Evolutionary conservation across 441 rosid species (phyloP).

Genomic region (Aquilaria agallochum): DNA sequence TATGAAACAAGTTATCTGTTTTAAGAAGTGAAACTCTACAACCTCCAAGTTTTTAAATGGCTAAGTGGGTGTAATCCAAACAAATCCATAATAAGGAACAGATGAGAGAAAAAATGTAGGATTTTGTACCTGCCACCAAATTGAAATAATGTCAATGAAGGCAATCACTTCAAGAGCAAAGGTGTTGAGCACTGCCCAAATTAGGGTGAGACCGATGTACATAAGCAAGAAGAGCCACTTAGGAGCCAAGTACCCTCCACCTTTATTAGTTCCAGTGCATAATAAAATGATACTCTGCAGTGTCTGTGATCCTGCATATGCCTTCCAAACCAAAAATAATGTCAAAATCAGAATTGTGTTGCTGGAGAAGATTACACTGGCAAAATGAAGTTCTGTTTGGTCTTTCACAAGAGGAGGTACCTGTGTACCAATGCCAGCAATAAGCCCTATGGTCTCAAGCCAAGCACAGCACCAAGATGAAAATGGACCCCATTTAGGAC

Average conservation of each 20-base stretch:
- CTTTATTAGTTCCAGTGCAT: constrained; percentile 52
- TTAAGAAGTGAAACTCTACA: no score
- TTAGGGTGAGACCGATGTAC: constrained; percentile 41
- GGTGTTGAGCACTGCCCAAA: constrained; percentile 65
- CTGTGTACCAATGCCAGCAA: constrained; percentile 62
- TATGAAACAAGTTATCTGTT: no score
- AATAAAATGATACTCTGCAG: constrained; percentile 55
- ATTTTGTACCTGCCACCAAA: constrained; percentile 63
- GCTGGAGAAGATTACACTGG: no score
- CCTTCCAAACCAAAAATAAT: constrained; percentile 25
- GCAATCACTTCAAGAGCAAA: constrained; percentile 58
- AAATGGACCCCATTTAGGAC: constrained; percentile 65
- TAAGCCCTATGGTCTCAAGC: constrained; percentile 60
- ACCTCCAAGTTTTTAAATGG: background rate
- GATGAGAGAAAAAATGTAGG: background rate
- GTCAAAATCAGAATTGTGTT: background rate
- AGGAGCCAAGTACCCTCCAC: constrained; percentile 60
- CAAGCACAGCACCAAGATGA: constrained; percentile 77
- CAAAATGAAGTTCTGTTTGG: background rate
- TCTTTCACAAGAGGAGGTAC: constrained; percentile 16
- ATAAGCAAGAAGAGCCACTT: constrained; percentile 47
- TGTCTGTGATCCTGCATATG: constrained; percentile 60
- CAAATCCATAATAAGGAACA: background rate
- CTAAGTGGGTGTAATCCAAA: background rate
- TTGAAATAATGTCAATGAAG: constrained; percentile 45